Conservation (phyloP, 805 yeast genomes). For the Candida qinlingensis region DNA sequence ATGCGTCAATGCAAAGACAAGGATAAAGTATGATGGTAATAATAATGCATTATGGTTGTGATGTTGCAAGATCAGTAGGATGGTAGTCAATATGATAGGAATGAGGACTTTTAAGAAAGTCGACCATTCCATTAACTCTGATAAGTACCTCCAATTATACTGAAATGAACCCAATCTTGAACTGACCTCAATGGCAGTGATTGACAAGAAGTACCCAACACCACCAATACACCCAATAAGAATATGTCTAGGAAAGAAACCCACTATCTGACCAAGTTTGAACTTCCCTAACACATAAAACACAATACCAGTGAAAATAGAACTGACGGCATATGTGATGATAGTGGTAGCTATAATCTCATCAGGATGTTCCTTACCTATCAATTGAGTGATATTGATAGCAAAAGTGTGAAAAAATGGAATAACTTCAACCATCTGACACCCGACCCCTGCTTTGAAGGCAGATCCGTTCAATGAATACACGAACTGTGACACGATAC, state of each 20-base stretch:
- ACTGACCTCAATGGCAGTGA: constrained; percentile 89
- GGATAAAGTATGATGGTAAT: constrained; percentile 74
- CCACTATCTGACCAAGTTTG: constrained; percentile 78
- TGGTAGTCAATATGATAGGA: background rate
- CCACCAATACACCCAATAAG: constrained; percentile 97
- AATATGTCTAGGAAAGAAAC: constrained; percentile 93
- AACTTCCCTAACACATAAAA: constrained; percentile 74
- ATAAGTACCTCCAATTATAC: constrained; percentile 54
- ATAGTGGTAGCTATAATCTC: constrained; percentile 79
- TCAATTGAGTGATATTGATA: constrained; percentile 48
- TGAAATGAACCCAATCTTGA: constrained; percentile 68
- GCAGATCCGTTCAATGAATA: constrained; percentile 87
- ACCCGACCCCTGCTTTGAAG: constrained; percentile 83
- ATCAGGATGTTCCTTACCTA: constrained; percentile 44
- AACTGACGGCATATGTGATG: constrained; percentile 76
- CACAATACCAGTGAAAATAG: constrained; percentile 79
- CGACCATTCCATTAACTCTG: constrained; percentile 32
- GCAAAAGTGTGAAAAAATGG: constrained; percentile 98
- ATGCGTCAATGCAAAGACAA: constrained; percentile 67
- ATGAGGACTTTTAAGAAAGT: background rate
- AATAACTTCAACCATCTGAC: constrained; percentile 97
- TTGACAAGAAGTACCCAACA: constrained; percentile 85
- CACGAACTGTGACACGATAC: constrained; percentile 79
- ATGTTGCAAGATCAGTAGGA: constrained; percentile 56
- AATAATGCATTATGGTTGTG: constrained; percentile 58